Base-by-base conservation (phyloP, 495 filamentous ascomycete genomes). In the Tetracladium setigerum region DNA sequence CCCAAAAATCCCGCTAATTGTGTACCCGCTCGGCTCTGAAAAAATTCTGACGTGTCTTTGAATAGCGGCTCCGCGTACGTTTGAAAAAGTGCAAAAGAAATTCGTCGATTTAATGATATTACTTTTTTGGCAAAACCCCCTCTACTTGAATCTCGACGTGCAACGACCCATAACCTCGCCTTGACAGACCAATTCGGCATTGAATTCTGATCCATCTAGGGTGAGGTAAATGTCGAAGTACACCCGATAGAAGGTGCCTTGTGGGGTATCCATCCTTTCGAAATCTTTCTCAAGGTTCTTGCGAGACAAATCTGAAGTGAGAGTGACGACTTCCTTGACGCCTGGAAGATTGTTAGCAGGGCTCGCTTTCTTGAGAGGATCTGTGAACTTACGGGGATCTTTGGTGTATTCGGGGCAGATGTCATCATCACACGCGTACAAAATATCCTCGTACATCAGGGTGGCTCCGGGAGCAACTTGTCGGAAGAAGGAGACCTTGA, bases 251-350 rank as follows among this genome's bases (percentile, higher is more conserved):
- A 98, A 98, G 11, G 90, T 95, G 46, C 92, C 92, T 62, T 98
- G 92, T 1, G 92, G 92, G 4, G 92, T 98, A 65, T 98, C 92
- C 92, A 98, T 98, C 57, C 94, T 81, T 68, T 98, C 92, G 50
- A 98, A 98, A 62, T 98, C 92, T 64, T 95, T 97, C 65, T 98
- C 92, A 1, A 98, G 81, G 62, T 96, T 97, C 76, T 98, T 98
- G 52, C 92, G 84, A 13, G 89, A 95, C 31, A 98, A 76, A 64
- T 98, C 92, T 37, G 89, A 95, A 8, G 94, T 97, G 34, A 98
- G 82, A 2, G 92, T 98, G 49, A 98, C 94, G 27, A 98, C 89
- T 67, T 98, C 92, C 76, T 97, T 97, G 79, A 98, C 96, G 53
- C 90, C 91, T 98, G 58, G 47, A 4, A 52, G 40, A 38, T 5